These are phyloP conservation scores for Talaromyces sp. DNA, from an alignment of 2,329 filamentous ascomycete species.

Conservation along the genomic window DNA sequence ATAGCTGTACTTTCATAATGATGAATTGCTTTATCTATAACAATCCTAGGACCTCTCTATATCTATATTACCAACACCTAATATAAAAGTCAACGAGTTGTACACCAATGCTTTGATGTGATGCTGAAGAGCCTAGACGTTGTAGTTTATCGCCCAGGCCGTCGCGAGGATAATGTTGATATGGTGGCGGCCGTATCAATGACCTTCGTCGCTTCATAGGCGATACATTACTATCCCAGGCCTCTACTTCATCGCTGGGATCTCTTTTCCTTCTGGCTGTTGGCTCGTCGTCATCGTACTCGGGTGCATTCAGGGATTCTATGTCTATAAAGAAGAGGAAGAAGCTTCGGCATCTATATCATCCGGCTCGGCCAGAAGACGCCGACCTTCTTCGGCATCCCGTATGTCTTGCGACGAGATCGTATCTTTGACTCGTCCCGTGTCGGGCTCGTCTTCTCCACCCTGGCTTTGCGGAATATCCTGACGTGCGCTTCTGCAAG, in stretches of 20 bases:
- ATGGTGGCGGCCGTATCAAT: constrained; percentile 8
- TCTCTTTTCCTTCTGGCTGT: constrained; percentile 56
- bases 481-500: neutral
- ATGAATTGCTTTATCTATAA: no score
- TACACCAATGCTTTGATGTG: constrained; percentile 19
- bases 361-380: constrained; percentile 11
- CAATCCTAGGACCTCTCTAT: no score
- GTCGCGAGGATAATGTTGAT: constrained; percentile 7
- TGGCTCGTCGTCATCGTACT: constrained; percentile 33
- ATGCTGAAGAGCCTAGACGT: constrained; percentile 14
- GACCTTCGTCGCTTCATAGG: constrained; percentile 16
- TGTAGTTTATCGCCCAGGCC: constrained; percentile 13
- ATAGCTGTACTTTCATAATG: no score
- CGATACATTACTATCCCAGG: constrained; percentile 33
- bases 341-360: neutral
- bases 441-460: neutral
- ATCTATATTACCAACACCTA: no score
- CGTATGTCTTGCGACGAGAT: neutral
- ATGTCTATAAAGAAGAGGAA: constrained; percentile 1
- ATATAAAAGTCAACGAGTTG: neutral
- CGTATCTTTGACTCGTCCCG: neutral
- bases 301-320: constrained; percentile 25
- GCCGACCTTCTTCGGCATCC: constrained; percentile 15
- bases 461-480: neutral
- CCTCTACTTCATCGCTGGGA: constrained; percentile 25